Percentiles rank a stretch among this genome's conserved stretches.
Conservation (phyloP, 1,284 basidiomycete species). For the Malassezia globosa region DNA sequence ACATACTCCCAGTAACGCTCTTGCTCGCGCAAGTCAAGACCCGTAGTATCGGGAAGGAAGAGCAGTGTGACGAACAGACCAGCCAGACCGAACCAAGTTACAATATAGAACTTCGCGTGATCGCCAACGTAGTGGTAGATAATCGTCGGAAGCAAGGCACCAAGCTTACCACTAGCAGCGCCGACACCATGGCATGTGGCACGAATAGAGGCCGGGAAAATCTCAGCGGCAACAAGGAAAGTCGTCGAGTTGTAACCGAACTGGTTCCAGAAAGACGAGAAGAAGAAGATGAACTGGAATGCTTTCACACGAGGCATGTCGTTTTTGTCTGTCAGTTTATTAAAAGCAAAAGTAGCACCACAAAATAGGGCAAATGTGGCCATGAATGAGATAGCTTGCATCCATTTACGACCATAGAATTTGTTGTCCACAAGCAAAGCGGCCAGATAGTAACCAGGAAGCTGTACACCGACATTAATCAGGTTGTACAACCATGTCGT, state of each 20-base stretch:
- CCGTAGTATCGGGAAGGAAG: slow-evolving; percentile 53
- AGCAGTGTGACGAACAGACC: slow-evolving; percentile 50
- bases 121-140: slow-evolving; percentile 48
- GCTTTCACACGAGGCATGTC: slow-evolving; percentile 24
- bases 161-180: slow-evolving; percentile 48
- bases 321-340: slow-evolving; percentile 37
- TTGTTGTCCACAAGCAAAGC: slow-evolving; percentile 55
- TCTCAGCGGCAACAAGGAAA: slow-evolving; percentile 48
- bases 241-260: slow-evolving; percentile 51
- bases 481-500: slow-evolving; percentile 53
- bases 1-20: slow-evolving; percentile 54
- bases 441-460: slow-evolving; percentile 53
- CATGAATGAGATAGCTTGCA: slow-evolving; percentile 53
- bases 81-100: slow-evolving; percentile 53
- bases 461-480: slow-evolving; percentile 50
- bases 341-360: slow-evolving; percentile 48
- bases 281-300: slow-evolving; percentile 53
- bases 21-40: slow-evolving; percentile 53
- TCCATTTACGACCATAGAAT: slow-evolving; percentile 48
- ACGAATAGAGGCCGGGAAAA: slow-evolving; percentile 47
- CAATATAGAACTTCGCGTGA: slow-evolving; percentile 52
- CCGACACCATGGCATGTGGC: slow-evolving; percentile 48
- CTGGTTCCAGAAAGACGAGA: slow-evolving; percentile 53
- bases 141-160: slow-evolving; percentile 47
- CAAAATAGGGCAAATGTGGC: slow-evolving; percentile 50